A percentile compares a stretch with the other conserved stretches of the same genome.
phyloP scores from a whole-genome alignment of 2,329 filamentous ascomycete genomes.

The Helicocarpus griseus region DNA sequence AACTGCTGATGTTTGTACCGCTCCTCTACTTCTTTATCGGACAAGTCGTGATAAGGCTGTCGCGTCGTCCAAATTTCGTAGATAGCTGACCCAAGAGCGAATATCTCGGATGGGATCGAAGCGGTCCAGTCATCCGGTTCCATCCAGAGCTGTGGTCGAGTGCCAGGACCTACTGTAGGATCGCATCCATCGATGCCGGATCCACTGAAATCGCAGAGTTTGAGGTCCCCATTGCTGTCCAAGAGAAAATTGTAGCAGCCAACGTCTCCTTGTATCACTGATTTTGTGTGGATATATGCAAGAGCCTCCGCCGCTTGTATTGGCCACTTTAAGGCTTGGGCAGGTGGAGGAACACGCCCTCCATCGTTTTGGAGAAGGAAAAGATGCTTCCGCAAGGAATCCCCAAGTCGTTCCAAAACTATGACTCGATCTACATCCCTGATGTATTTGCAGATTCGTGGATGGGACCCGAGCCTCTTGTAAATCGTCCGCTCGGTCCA shows the following conservation, averaged over 20 bases:
- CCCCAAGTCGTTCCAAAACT: not conserved
- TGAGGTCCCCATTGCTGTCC: not conserved
- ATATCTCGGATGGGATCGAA: not conserved
- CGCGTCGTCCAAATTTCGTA: slow-evolving; percentile 4
- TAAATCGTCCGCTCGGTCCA: not conserved
- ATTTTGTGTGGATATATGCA: slow-evolving; percentile 2
- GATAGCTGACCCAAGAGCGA: slow-evolving; percentile 1
- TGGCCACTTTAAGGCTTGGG: not conserved
- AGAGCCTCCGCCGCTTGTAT: slow-evolving; percentile 5
- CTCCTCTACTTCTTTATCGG: not conserved
- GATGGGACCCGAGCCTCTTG: not conserved
- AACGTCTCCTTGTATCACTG: slow-evolving; percentile 3
- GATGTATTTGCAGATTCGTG: not conserved
- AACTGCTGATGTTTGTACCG: not conserved
- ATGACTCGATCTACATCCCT: not conserved
- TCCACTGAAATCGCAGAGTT: not conserved
- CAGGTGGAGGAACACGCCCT: not conserved
- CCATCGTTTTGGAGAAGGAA: not conserved
- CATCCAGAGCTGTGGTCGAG: not conserved
- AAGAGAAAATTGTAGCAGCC: slow-evolving; percentile 5
- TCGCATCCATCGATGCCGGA: not conserved
- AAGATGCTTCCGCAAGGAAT: not conserved
- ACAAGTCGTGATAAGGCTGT: not conserved
- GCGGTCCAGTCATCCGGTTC: not conserved
- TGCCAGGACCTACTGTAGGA: not conserved